Evolutionary conservation across 331 rosid species (phyloP), one percentile per base, ranked within the genome.

Genomic region (Acacia concinna): DNA sequence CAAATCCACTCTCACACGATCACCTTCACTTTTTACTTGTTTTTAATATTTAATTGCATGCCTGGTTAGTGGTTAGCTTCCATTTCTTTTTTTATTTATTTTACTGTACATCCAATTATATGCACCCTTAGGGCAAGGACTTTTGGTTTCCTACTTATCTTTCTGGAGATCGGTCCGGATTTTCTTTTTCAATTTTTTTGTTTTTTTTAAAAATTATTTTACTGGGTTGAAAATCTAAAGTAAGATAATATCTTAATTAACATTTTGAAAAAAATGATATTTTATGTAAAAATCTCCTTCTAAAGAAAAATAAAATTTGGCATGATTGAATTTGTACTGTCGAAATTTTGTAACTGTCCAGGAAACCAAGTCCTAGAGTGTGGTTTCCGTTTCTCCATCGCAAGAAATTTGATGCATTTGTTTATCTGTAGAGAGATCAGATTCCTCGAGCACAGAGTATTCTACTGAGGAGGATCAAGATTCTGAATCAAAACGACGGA

Each of bases 361-460:
- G n/a, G n/a, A n/a, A n/a, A n/a, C n/a, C n/a, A n/a, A 18, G 18
- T 27, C 69, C 27, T 2, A 25, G 37, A 25, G 64, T 2, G 64
- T 18, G 25, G 57, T 20, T 47, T 17, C 18, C 13, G 49, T 23
- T 25, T 7, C 27, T 37, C 5, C 32, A 8, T 62, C 31, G 6
- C 4, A 46, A 46, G 2, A 6, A 31, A 30, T 15, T 30, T 62
- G 21, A 30, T 15, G 21, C 0, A 0, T 25, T 57, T 72, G 68
- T 78, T 66, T 75, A 60, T 52, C 49, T 73, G 76, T 32, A 78
- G 89, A 81, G 77, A 71, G 79, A 54, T 72, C 84, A 27, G 92
- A 86, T n/a, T 86, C 92, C 2, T 84, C 89, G 1, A 85, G 81
- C 18, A 83, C 89, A 2, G 89, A 90, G 18, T 52, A 80, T 1